Evolutionary conservation across 176 grass and related monocot species (phyloP).

Genomic region (Zea luxurians): DNA sequence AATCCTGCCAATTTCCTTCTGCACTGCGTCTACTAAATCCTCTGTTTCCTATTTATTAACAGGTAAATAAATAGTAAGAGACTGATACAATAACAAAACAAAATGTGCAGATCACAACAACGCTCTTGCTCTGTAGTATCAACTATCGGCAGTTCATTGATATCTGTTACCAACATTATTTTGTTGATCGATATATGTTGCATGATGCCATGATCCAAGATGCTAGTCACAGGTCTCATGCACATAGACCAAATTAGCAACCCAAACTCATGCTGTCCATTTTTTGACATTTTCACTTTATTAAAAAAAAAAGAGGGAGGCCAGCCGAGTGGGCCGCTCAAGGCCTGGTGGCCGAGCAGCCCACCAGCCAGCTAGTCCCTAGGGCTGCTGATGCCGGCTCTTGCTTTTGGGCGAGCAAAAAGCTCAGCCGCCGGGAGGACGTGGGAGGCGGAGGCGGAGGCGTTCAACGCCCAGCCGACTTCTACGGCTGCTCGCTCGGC

Average conservation of each 20-base stretch:
- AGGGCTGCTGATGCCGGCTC: too few relatives aligned
- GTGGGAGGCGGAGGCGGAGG: too few relatives aligned
- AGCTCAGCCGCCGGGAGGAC: too few relatives aligned
- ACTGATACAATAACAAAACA: not conserved
- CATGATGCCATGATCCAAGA: not conserved
- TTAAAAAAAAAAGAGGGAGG: too few relatives aligned
- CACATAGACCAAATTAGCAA: not conserved
- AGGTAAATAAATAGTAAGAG: conserved; percentile 16
- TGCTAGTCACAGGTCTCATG: not conserved
- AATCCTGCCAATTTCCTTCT: too few relatives aligned
- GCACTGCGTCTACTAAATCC: conserved; percentile 30
- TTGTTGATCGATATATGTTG: conserved; percentile 7
- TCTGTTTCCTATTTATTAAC: conserved; percentile 70
- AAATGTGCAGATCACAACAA: conserved; percentile 3
- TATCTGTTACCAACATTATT: not conserved
- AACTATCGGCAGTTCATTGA: not conserved
- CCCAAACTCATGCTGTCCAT: not conserved
- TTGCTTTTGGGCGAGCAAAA: too few relatives aligned
- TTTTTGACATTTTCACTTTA: too few relatives aligned
- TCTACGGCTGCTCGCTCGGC: too few relatives aligned
- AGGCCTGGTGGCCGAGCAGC: too few relatives aligned
- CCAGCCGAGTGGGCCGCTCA: too few relatives aligned
- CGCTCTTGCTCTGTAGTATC: not conserved
- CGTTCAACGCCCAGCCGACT: too few relatives aligned
- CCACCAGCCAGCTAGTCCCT: too few relatives aligned